These are phyloP conservation scores for Fusarium bulbicola DNA, from an alignment of 2,329 filamentous ascomycete genomes.

Conservation along the genomic window DNA sequence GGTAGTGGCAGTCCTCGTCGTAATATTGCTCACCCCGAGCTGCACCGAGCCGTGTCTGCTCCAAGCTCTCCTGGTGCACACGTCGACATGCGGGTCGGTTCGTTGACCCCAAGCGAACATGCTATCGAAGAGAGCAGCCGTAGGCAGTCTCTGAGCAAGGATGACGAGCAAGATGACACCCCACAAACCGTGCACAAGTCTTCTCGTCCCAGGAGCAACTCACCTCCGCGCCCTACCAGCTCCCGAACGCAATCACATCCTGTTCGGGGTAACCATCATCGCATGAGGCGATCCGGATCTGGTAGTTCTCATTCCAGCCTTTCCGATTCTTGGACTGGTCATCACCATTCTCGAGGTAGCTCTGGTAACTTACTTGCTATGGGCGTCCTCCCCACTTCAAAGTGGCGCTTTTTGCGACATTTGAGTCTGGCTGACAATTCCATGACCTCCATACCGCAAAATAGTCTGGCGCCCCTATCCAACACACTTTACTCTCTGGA, in stretches of 20 bases:
- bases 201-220: slow-evolving; percentile 76
- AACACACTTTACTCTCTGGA: slow-evolving; percentile 93
- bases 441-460: slow-evolving; percentile 78
- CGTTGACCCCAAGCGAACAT: slow-evolving; percentile 63
- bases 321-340: slow-evolving; percentile 69
- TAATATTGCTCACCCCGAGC: slow-evolving; percentile 69
- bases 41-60: slow-evolving; percentile 73
- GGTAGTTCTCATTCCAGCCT: slow-evolving; percentile 89
- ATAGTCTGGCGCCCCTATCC: slow-evolving; percentile 82
- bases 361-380: slow-evolving; percentile 79
- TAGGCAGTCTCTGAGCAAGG: slow-evolving; percentile 55
- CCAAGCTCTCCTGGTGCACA: slow-evolving; percentile 69
- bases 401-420: slow-evolving; percentile 95
- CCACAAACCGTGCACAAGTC: slow-evolving; percentile 55
- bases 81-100: slow-evolving; percentile 65
- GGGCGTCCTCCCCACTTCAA: slow-evolving; percentile 80
- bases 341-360: slow-evolving; percentile 70
- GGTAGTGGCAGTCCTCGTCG: slow-evolving; percentile 64
- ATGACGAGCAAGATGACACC: slow-evolving; percentile 58
- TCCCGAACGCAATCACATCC: slow-evolving; percentile 77
- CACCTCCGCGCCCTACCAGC: slow-evolving; percentile 79
- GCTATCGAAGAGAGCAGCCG: slow-evolving; percentile 54
- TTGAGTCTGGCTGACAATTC: slow-evolving; percentile 92
- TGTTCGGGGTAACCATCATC: slow-evolving; percentile 73
- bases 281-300: slow-evolving; percentile 86